phyloP scores from a whole-genome alignment of 495 filamentous ascomycete species.

The Aspergillus incahuasiensis region DNA sequence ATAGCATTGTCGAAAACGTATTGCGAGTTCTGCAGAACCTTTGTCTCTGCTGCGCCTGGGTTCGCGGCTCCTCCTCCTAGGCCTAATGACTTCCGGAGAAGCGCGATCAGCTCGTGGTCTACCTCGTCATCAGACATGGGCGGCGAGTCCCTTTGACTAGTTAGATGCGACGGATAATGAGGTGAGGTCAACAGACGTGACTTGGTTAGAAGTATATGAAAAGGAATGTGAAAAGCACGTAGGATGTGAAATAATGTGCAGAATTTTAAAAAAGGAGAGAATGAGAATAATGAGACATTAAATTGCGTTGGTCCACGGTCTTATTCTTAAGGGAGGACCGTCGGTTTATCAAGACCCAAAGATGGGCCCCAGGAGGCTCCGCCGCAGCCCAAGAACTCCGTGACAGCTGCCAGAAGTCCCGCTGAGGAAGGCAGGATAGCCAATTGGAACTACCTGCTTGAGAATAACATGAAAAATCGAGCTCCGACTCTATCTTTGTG shows the following conservation, averaged over 20 bases:
- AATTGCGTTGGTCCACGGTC: background rate
- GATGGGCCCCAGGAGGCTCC: constrained; percentile 5
- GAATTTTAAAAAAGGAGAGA: constrained; percentile 1
- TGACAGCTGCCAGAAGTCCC: background rate
- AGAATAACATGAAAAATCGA: background rate
- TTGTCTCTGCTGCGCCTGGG: constrained; percentile 59
- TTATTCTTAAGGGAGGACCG: background rate
- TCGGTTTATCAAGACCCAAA: constrained; percentile 19
- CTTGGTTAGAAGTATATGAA: background rate
- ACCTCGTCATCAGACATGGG: constrained; percentile 83
- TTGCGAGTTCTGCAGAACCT: constrained; percentile 76
- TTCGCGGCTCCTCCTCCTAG: constrained; percentile 49
- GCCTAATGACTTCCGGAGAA: constrained; percentile 76
- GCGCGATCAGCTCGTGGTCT: constrained; percentile 80
- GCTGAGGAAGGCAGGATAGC: background rate
- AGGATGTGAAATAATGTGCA: too few relatives aligned
- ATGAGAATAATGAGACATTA: background rate
- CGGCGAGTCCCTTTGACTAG: background rate
- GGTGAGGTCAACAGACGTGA: background rate
- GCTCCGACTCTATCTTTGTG: background rate
- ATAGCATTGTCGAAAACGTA: constrained; percentile 89
- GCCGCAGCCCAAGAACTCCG: background rate
- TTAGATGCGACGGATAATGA: background rate
- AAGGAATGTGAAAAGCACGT: too few relatives aligned
- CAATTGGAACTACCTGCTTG: background rate